phyloP scores from a whole-genome alignment of 371 early-diverging fungal species.

The Apophysomyces ossiformis region DNA sequence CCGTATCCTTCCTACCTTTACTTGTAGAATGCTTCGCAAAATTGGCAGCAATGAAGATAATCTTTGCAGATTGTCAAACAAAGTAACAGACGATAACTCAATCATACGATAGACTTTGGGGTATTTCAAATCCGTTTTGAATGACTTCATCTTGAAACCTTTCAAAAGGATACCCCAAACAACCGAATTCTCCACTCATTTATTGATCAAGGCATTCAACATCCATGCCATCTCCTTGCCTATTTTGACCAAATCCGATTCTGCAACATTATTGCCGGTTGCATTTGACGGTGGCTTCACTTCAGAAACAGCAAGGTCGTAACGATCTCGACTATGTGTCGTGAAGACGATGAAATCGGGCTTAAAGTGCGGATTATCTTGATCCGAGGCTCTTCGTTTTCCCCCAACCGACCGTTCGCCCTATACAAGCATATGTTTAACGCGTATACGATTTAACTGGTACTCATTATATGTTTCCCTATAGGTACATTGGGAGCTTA shows the following conservation, averaged over 20 bases:
- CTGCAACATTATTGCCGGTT: constrained; percentile 1
- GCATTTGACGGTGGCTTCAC: constrained; percentile 14
- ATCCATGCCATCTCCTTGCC: constrained; percentile 22
- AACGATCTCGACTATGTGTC: constrained; percentile 15
- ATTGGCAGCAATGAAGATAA: constrained; percentile 2
- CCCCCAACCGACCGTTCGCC: too few species aligned
- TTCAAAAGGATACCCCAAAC: constrained; percentile 15
- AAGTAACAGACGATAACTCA: constrained; percentile 12
- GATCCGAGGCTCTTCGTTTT: too few species aligned
- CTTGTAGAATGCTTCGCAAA: constrained; percentile 4
- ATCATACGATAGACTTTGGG: constrained; percentile 12
- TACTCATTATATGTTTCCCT: too few species aligned
- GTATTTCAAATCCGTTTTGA: constrained; percentile 14
- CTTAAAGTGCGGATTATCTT: neutral
- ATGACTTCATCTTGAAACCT: constrained; percentile 8
- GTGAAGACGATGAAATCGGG: constrained; percentile 14
- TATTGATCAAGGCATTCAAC: constrained; percentile 12
- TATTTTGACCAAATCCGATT: constrained; percentile 16
- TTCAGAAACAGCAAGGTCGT: constrained; percentile 11
- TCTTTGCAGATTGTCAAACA: constrained; percentile 14
- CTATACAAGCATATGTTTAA: too few species aligned
- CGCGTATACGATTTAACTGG: too few species aligned
- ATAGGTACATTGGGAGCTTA: too few species aligned
- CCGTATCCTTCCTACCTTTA: neutral
- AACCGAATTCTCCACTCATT: constrained; percentile 15